Evolutionary conservation across 164 flowering plant species (phyloP), one percentile per base, ranked within the genome.

Genomic region (Magnolia officinalis): DNA sequence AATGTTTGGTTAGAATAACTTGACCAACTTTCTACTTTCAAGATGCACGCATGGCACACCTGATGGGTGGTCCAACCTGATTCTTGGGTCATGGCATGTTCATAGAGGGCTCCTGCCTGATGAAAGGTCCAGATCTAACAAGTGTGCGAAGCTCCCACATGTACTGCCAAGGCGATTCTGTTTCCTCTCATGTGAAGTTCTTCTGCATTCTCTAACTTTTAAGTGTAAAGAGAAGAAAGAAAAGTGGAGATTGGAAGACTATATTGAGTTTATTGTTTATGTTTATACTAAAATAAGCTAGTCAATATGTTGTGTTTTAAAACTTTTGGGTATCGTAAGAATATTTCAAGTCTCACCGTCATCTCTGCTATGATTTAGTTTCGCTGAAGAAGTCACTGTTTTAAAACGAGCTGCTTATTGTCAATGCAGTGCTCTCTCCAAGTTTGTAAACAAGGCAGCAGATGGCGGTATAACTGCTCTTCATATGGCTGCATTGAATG

Each of bases 381-480:
- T 31, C 0, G 11, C 31, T 50, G 6, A 14, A 37, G 45, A 37
- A 45, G 29, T 68, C 16, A 18, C 71, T 9, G 68, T 68, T 68
- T 31, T 31, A 18, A 68, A 29, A 6, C 19, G n/a, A 68, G 20
- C 29, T 68, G 71, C 50, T 14, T 63, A 29, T 64, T 64, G 18
- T 71, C 72, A n/a, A 72, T 87, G 87, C 92, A 96, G 99, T 82
- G 92, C 92, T 1, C 84, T 96, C 67, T 83, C 92, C 71, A 92
- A 90, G 82, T 91, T 94, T 84, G 93, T 96, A 74, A 96, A 94
- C 85, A 92, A 89, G 80, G 92, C 90, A 16, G 97, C 99, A 70
- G 99, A 96, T 87, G 96, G 98, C 65, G 98, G 98, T 74, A 89
- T 92, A 63, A 92, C 96, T 63, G 95, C 98, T 84, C 98, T 94